Evolutionary conservation across 352 stramenopile genomes (phyloP).

Genomic region (Pythium coloratum): DNA sequence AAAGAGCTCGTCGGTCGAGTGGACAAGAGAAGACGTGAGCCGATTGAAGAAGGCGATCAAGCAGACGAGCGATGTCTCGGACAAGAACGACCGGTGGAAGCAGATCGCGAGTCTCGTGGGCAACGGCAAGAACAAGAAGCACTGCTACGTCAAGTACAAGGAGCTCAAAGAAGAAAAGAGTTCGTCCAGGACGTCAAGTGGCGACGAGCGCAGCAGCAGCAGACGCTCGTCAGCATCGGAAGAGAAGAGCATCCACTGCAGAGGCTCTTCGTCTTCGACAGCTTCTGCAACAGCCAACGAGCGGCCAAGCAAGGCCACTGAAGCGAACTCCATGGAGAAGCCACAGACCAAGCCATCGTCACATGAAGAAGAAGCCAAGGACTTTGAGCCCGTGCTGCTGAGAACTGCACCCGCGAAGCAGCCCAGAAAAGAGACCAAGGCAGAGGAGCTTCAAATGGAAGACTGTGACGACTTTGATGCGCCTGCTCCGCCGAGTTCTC

Average conservation of each 20-base stretch:
- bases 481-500: neutral
- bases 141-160: conserved; percentile 88
- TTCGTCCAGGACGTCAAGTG: conserved; percentile 18
- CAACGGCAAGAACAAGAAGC: conserved; percentile 68
- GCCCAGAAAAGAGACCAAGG: neutral
- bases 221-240: conserved; percentile 24
- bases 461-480: conserved; percentile 52
- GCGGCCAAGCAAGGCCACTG: neutral
- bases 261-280: neutral
- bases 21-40: conserved; percentile 59
- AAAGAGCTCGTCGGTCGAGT: conserved; percentile 29
- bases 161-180: conserved; percentile 67
- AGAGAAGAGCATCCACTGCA: conserved; percentile 8
- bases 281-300: neutral
- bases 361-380: neutral
- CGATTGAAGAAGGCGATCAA: conserved; percentile 75
- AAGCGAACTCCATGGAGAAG: neutral
- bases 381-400: conserved; percentile 1
- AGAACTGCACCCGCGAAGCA: neutral
- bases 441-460: conserved; percentile 43
- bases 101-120: conserved; percentile 60
- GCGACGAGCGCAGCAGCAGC: conserved; percentile 1
- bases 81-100: conserved; percentile 79
- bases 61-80: conserved; percentile 49
- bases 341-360: neutral